Conservation (phyloP, 139 green algal genomes). For the Chlorella sp. region DNA sequence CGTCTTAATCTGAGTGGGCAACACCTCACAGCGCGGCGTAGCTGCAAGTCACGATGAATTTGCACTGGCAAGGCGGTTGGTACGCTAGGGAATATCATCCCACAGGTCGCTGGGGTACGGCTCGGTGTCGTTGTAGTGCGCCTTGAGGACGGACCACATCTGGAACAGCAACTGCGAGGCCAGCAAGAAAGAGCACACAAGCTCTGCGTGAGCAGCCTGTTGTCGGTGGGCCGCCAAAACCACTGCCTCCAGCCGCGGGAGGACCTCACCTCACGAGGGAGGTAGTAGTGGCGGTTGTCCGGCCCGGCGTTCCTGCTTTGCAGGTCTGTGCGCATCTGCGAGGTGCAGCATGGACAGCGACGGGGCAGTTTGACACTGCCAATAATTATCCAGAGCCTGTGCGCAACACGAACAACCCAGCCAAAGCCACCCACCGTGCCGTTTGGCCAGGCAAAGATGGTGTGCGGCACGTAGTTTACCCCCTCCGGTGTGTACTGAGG, state of each 20-base stretch:
- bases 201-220: too few relatives aligned
- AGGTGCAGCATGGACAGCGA: background rate
- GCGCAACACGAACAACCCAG: too few relatives aligned
- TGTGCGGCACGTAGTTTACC: background rate
- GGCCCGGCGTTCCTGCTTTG: background rate
- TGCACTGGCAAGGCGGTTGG: too few relatives aligned
- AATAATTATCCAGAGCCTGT: too few relatives aligned
- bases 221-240: too few relatives aligned
- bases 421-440: background rate
- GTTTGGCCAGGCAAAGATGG: background rate
- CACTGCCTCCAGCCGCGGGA: background rate
- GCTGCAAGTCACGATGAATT: too few relatives aligned
- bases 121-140: background rate
- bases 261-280: background rate
- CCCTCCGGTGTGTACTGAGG: background rate
- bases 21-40: too few relatives aligned
- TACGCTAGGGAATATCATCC: background rate
- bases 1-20: too few relatives aligned
- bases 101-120: background rate
- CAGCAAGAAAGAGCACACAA: too few relatives aligned
- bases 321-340: background rate
- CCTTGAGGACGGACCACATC: background rate
- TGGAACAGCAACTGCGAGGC: background rate
- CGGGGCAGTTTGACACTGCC: background rate
- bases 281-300: background rate